These are phyloP conservation scores for Salix udensis DNA, from an alignment of 345 rosid genomes.

Conservation along the genomic window DNA sequence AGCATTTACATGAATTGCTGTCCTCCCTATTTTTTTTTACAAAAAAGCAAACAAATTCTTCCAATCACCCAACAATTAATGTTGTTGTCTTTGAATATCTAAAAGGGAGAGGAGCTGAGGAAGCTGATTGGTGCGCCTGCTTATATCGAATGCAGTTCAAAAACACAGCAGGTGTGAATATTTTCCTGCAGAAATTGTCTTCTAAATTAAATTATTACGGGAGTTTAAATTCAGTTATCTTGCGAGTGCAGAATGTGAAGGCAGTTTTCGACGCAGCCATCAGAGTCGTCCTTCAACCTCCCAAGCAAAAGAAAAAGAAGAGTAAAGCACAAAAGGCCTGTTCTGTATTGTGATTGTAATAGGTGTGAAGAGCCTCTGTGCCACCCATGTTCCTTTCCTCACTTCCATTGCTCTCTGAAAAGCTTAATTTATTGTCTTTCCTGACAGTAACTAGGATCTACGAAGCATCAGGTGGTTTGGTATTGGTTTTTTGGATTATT, in stretches of 20 bases:
- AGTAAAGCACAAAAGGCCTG: constrained; percentile 69
- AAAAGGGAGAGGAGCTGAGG: constrained; percentile 91
- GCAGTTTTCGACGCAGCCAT: constrained; percentile 81
- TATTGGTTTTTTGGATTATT: constrained; percentile 29
- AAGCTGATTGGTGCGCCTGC: constrained; percentile 81
- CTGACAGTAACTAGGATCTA: constrained; percentile 23
- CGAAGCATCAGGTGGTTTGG: constrained; percentile 33
- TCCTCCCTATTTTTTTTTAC: neutral
- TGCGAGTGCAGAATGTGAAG: constrained; percentile 65
- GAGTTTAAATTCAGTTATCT: neutral
- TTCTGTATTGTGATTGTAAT: constrained; percentile 55
- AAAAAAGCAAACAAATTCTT: neutral
- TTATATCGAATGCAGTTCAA: constrained; percentile 90
- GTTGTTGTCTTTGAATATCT: neutral
- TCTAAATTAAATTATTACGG: neutral
- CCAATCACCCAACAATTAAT: neutral
- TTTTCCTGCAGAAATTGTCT: neutral
- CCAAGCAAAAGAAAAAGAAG: constrained; percentile 82
- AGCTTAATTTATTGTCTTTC: constrained; percentile 19
- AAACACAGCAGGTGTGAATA: constrained; percentile 72
- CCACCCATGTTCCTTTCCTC: constrained; percentile 5
- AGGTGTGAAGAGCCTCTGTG: constrained; percentile 14
- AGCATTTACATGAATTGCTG: neutral
- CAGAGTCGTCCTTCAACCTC: constrained; percentile 84
- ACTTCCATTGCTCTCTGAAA: constrained; percentile 27